Percentiles rank a stretch among this genome's conserved stretches.
Conservation (phyloP, 1,284 basidiomycete species). For the Fereydounia khargensis region DNA sequence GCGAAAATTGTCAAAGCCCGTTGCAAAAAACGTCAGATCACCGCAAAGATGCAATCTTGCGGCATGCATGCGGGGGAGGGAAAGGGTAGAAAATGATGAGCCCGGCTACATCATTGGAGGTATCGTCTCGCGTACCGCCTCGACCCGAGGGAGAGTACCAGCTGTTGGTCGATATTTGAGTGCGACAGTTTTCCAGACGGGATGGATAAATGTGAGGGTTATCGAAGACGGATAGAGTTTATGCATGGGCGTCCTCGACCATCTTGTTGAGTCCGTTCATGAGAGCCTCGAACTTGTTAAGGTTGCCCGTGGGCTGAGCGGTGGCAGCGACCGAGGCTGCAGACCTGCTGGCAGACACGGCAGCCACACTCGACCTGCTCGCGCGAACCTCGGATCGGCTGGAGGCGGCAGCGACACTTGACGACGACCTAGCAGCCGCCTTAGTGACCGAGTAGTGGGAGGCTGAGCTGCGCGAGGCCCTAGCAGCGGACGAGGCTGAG, state of each 20-base stretch:
- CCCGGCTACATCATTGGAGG: too few species aligned
- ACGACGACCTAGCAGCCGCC: constrained; percentile 24
- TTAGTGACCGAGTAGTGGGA: constrained; percentile 19
- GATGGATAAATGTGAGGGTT: too few species aligned
- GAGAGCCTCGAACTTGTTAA: constrained; percentile 49
- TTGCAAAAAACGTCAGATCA: too few species aligned
- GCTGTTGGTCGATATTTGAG: too few species aligned
- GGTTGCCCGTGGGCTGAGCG: constrained; percentile 37
- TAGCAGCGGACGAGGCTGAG: constrained; percentile 26
- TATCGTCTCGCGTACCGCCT: too few species aligned
- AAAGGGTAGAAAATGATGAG: too few species aligned
- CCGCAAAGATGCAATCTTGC: too few species aligned
- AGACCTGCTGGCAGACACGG: constrained; percentile 6
- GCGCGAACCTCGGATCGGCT: constrained; percentile 12
- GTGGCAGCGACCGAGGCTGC: constrained; percentile 16
- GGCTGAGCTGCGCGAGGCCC: constrained; percentile 29
- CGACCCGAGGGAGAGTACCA: too few species aligned
- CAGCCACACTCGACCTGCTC: constrained; percentile 15
- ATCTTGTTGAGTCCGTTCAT: constrained; percentile 50
- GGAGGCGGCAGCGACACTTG: constrained; percentile 5
- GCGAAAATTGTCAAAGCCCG: too few species aligned
- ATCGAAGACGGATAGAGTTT: too few species aligned
- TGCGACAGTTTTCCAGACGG: too few species aligned
- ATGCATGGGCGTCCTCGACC: constrained; percentile 29
- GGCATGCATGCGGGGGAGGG: too few species aligned